Base-by-base conservation (phyloP, 192 early-diverging fungal genomes). In the Spizellomyces punctatus region DNA sequence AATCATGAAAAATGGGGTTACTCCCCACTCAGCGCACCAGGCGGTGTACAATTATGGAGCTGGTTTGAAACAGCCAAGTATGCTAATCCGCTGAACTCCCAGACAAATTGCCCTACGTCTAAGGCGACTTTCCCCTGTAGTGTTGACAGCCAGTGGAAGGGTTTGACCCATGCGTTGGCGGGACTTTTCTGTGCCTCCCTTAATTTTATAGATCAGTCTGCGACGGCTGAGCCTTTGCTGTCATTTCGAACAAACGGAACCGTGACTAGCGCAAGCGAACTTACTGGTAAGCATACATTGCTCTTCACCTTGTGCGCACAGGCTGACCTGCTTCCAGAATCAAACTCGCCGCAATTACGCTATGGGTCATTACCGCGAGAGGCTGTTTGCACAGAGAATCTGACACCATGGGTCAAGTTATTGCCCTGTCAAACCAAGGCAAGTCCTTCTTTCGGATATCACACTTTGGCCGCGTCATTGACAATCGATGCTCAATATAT, bases 361-460 rank as follows among this genome's bases (percentile, higher is more conserved):
- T 95, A 94, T 56, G 91, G 90, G 1, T 79, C 86, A 12, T 82
- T 99, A 36, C 91, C 96, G 5, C 92, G 92, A 72, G 98, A 99
- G 72, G 91, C 89, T 71, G 94, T 95, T 8, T 99, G 98, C 69
- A 99, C 98, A 6, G 98, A 98, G 75, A 99, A 99, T 76, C 82
- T 99, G 77, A 97, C 98, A 8, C 95, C 96, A 8, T 99, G 95
- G 95, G 88, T 91, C 70, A 99, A 98, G 76, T 83, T 96, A 65
- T 74, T 99, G 46, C 98, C 98, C 5, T 99, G 98, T 74, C 91
- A 96, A 81, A 81, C 91, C 12, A 93, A 91, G 77, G 89, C 87
- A 69, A 43, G 42, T 42, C 14, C 47, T 17, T 46, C 21, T 5
- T 52, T 50, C 41, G 19, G 62, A 42, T 21, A 36, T 36, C 27